A percentile compares a stretch with the other conserved stretches of the same genome.
Conservation (phyloP, 805 yeast species). For the Yamadazyma scolyti region DNA sequence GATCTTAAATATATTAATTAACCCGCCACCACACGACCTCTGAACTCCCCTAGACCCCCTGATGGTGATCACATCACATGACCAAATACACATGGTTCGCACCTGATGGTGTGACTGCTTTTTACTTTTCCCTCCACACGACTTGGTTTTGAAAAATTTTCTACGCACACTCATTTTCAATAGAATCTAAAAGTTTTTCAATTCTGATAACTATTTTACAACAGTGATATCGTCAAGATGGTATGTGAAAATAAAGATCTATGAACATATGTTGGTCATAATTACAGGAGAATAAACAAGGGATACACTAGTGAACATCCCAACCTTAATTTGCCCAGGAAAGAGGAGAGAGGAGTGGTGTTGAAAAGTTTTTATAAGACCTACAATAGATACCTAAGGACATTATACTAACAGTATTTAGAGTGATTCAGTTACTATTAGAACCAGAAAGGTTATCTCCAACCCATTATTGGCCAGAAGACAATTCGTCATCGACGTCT, state of each 20-base stretch:
- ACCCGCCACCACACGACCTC: no score
- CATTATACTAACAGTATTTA: slow-evolving; percentile 27
- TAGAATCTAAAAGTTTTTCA: slow-evolving; percentile 14
- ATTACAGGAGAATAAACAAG: no score
- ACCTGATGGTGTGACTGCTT: slow-evolving; percentile 12
- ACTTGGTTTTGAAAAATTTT: slow-evolving; percentile 7
- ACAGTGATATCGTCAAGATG: slow-evolving; percentile 17
- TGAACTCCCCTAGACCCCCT: no score
- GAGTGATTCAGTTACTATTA: slow-evolving; percentile 99
- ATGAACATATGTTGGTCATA: no score
- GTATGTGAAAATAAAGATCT: slow-evolving; percentile 11
- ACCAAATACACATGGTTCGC: slow-evolving; percentile 2
- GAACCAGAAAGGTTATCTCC: slow-evolving; percentile 98
- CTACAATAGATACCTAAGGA: no score
- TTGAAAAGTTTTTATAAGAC: no score
- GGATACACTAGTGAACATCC: no score
- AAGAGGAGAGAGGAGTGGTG: no score
- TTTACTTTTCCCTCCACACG: slow-evolving; percentile 4
- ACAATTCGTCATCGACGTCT: slow-evolving; percentile 98
- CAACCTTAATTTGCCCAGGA: no score
- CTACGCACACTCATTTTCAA: slow-evolving; percentile 5
- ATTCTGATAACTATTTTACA: slow-evolving; percentile 3
- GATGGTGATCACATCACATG: no score
- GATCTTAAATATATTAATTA: no score
- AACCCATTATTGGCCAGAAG: slow-evolving; percentile 99